Conservation (phyloP, 371 early-diverging fungal species). For the Mucor plumbeus region DNA sequence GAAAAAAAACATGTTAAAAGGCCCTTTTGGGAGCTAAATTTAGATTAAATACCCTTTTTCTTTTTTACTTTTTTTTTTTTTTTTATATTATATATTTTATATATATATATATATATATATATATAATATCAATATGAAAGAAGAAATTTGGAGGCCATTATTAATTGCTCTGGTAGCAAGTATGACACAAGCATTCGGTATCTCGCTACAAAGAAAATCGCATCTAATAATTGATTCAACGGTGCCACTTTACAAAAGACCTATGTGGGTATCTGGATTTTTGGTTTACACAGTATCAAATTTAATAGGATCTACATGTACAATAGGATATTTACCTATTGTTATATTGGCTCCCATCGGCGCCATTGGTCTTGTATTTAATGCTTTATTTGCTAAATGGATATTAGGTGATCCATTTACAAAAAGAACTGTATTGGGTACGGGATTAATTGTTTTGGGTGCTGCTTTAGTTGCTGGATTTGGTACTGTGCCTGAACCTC, state of each 20-base stretch:
- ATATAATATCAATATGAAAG: not conserved
- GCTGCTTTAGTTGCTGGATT: slow-evolving; percentile 77
- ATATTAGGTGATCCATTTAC: slow-evolving; percentile 74
- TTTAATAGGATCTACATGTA: slow-evolving; percentile 72
- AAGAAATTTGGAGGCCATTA: slow-evolving; percentile 44
- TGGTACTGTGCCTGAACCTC: slow-evolving; percentile 81
- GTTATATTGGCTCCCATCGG: slow-evolving; percentile 83
- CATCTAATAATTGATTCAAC: slow-evolving; percentile 52
- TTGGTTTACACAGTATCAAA: slow-evolving; percentile 74
- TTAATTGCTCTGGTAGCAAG: slow-evolving; percentile 49
- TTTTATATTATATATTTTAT: too few species aligned
- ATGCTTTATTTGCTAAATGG: slow-evolving; percentile 77
- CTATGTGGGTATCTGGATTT: slow-evolving; percentile 61
- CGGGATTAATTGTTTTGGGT: slow-evolving; percentile 72
- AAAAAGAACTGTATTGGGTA: slow-evolving; percentile 57
- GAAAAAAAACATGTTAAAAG: not conserved
- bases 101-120: too few species aligned
- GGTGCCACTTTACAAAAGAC: slow-evolving; percentile 51
- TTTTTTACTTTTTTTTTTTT: slow-evolving; percentile 14
- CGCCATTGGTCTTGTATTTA: slow-evolving; percentile 80
- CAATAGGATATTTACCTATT: slow-evolving; percentile 82
- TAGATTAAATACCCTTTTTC: slow-evolving; percentile 10
- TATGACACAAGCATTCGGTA: slow-evolving; percentile 72
- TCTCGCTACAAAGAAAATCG: slow-evolving; percentile 73
- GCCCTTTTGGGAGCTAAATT: not conserved